phyloP scores from a whole-genome alignment of 2,329 filamentous ascomycete genomes.

The Cadophora gregata region DNA sequence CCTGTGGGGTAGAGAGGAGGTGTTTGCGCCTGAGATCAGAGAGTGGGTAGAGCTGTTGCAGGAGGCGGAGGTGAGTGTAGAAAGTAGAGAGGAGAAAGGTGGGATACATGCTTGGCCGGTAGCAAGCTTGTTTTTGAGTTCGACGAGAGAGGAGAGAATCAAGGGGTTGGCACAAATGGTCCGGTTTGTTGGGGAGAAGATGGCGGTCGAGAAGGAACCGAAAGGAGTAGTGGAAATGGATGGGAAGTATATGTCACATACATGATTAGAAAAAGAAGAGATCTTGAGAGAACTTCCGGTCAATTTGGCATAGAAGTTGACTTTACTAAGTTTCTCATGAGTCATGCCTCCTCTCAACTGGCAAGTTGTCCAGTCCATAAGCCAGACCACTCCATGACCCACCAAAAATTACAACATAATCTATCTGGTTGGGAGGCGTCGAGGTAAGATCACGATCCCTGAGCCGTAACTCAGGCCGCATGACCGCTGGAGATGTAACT shows the following conservation, averaged over 20 bases:
- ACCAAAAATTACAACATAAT: too few species aligned
- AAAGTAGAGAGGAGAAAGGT: slow-evolving; percentile 61
- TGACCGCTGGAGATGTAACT: too few species aligned
- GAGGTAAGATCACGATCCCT: too few species aligned
- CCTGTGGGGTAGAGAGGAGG: slow-evolving; percentile 77
- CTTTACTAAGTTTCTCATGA: too few species aligned
- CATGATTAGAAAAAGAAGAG: not conserved
- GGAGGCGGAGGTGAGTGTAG: slow-evolving; percentile 54
- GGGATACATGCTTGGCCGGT: slow-evolving; percentile 87
- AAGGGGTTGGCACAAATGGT: slow-evolving; percentile 56
- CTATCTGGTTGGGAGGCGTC: too few species aligned
- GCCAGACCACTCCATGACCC: too few species aligned
- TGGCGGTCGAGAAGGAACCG: slow-evolving; percentile 11
- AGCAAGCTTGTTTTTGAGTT: slow-evolving; percentile 62
- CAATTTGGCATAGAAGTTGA: too few species aligned
- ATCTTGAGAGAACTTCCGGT: too few species aligned
- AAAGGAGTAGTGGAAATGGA: not conserved
- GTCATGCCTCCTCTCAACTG: too few species aligned
- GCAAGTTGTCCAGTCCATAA: too few species aligned
- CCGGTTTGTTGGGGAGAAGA: slow-evolving; percentile 33
- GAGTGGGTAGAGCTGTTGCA: slow-evolving; percentile 62
- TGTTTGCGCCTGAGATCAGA: slow-evolving; percentile 74
- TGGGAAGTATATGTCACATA: not conserved
- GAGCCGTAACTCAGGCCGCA: too few species aligned
- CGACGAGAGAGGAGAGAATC: slow-evolving; percentile 54